Base-by-base conservation (phyloP, 2,329 filamentous ascomycete species). In the Parascedosporium putredinis region DNA sequence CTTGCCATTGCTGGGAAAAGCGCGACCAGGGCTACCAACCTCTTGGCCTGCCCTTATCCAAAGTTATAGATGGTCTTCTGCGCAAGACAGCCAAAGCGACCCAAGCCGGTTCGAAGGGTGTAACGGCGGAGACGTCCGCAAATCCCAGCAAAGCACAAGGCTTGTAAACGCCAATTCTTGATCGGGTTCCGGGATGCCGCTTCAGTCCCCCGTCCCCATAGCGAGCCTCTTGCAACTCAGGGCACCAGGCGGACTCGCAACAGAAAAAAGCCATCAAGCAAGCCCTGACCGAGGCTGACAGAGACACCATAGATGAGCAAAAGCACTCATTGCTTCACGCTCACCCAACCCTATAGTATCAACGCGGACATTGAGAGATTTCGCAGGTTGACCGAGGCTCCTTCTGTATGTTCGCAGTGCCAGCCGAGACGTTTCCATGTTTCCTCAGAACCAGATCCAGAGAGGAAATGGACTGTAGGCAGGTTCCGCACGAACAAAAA, bases 371-470 rank as follows among this genome's bases (percentile, higher is more conserved):
- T 24, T 8, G 31, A 25, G 25, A 3, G 8, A 23, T 33, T 29
- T 22, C 20, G 42, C 24, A 49, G 29, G 27, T 36, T 20, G 42
- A 53, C 43, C 29, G 24, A 50, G 47, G 58, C 69, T 80, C 78
- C 84, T 81, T 90, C 86, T 75, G 83, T 88, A 62, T 83, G 86
- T 78, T 72, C 76, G 84, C 88, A 87, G 78, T 83, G 79, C 83
- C 86, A 82, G 86, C 85, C 66, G 74, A 83, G 88, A 95, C 84
- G 87, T 93, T 89, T 42, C 96, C 95, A 95, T 47, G 84, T 73
- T 85, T 90, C 84, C 86, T 83, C 84, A 81, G 80, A 14, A 18
- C 60, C 63, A 55, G 29, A 60, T 59, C 57, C 54, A 43, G 49
- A 58, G 50, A 58, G 62, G 63, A 60, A 59, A 16, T 20, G 20